These are phyloP conservation scores for Dysphania ambrosioides DNA, from an alignment of 148 eudicot genomes.

Conservation along the genomic window DNA sequence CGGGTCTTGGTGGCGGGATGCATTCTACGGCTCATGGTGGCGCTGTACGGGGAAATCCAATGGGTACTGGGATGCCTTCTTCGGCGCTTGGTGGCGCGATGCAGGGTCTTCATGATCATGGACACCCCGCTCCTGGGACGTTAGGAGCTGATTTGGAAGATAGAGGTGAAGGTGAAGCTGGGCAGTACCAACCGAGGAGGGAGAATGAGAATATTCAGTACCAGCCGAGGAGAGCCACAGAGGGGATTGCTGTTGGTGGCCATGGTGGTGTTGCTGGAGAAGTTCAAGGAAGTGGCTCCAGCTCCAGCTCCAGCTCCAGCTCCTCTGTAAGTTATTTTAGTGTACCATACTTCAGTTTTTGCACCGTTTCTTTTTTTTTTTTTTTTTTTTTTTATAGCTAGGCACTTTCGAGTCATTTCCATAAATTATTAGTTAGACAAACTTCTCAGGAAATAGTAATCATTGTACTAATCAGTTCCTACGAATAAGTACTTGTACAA, in stretches of 20 bases:
- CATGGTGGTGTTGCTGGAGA: slow-evolving; percentile 17
- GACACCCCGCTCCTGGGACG: not conserved
- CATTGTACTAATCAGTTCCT: too few relatives aligned
- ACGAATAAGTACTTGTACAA: too few relatives aligned
- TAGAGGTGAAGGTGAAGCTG: slow-evolving; percentile 22
- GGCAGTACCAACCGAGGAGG: slow-evolving; percentile 33
- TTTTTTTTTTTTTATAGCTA: too few relatives aligned
- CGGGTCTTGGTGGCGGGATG: not conserved
- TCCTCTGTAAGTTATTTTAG: slow-evolving; percentile 43
- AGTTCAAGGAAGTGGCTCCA: slow-evolving; percentile 38
- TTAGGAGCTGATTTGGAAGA: slow-evolving; percentile 28
- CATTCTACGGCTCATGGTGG: not conserved
- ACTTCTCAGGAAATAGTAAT: too few relatives aligned
- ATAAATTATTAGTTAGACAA: too few relatives aligned
- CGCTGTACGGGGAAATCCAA: slow-evolving; percentile 1
- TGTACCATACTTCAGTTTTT: not conserved
- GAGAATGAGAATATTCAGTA: too few relatives aligned
- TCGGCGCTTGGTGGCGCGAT: too few relatives aligned
- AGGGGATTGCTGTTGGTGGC: not conserved
- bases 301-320: too few relatives aligned
- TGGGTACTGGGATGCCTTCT: too few relatives aligned
- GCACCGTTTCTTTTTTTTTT: too few relatives aligned
- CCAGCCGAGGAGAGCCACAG: too few relatives aligned
- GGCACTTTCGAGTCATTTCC: too few relatives aligned
- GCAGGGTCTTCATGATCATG: not conserved